These are phyloP conservation scores for Rhytidhysteron rufulum DNA, from an alignment of 2,329 filamentous ascomycete genomes.

Conservation along the genomic window DNA sequence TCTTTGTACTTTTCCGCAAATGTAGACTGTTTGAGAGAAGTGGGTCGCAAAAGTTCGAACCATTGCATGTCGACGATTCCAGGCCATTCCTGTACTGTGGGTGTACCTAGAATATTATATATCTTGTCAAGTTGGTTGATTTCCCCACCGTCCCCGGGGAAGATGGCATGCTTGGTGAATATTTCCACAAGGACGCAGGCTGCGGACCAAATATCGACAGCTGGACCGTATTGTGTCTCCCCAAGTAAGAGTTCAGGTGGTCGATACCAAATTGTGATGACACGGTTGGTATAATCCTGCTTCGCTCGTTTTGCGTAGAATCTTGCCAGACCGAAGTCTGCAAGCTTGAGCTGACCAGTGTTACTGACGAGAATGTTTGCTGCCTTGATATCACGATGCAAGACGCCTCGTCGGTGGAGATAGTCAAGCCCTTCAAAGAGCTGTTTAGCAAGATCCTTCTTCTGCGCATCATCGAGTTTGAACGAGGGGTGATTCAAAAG, in stretches of 20 bases:
- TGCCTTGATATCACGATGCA: conserved; percentile 97
- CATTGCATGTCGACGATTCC: conserved; percentile 90
- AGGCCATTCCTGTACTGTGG: conserved; percentile 81
- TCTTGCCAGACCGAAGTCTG: conserved; percentile 91
- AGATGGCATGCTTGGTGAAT: conserved; percentile 89
- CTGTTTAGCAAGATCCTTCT: conserved; percentile 89
- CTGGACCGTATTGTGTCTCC: conserved; percentile 92
- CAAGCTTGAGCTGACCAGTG: conserved; percentile 82
- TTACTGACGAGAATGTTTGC: conserved; percentile 95
- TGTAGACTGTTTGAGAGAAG: conserved; percentile 65
- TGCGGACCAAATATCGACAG: conserved; percentile 96
- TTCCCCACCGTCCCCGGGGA: conserved; percentile 93
- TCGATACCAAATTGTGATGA: conserved; percentile 99
- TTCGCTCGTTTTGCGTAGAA: conserved; percentile 93
- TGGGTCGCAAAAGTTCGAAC: conserved; percentile 87
- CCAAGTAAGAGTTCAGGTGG: conserved; percentile 91
- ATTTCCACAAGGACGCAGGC: conserved; percentile 97
- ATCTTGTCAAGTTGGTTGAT: conserved; percentile 95
- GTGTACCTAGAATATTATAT: conserved; percentile 88
- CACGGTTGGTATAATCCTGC: conserved; percentile 95
- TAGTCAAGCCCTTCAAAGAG: conserved; percentile 94
- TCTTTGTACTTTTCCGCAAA: conserved; percentile 83
- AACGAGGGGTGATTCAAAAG: conserved; percentile 93
- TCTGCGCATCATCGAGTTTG: conserved; percentile 76
- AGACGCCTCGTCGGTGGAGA: conserved; percentile 84